phyloP scores from a whole-genome alignment of 2,329 filamentous ascomycete genomes.

The Sphaerulina vaccinii region DNA sequence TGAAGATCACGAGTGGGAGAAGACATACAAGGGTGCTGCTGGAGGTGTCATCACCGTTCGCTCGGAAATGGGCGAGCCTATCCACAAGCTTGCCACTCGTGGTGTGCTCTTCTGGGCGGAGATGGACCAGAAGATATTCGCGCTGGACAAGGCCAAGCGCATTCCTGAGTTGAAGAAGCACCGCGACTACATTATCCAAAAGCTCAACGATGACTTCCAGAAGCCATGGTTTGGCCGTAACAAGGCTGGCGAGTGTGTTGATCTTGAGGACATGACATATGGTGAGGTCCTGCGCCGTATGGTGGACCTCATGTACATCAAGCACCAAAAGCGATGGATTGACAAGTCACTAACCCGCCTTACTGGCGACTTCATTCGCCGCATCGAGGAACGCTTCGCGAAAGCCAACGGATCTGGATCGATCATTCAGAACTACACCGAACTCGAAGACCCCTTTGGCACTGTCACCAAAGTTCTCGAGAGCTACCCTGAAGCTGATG shows the following conservation, averaged over 20 bases:
- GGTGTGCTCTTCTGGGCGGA: conserved; percentile 97
- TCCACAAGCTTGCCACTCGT: conserved; percentile 96
- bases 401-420: conserved; percentile 69
- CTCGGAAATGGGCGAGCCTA: conserved; percentile 99
- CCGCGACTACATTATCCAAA: conserved; percentile 88
- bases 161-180: conserved; percentile 84
- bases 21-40: conserved; percentile 86
- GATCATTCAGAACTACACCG: conserved; percentile 82
- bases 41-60: conserved; percentile 95
- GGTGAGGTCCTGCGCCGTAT: conserved; percentile 81
- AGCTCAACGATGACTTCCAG: conserved; percentile 92
- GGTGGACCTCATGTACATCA: conserved; percentile 87
- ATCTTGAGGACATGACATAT: conserved; percentile 95
- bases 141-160: conserved; percentile 90
- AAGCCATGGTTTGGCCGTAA: conserved; percentile 96
- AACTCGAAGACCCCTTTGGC: conserved; percentile 78
- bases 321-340: conserved; percentile 89
- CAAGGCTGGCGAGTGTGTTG: conserved; percentile 73
- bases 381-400: conserved; percentile 94
- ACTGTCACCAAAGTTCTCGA: conserved; percentile 76
- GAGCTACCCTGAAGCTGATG: conserved; percentile 80
- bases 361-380: conserved; percentile 92
- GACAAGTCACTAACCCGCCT: conserved; percentile 78
- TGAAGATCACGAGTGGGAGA: conserved; percentile 81
- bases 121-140: conserved; percentile 99